Percentiles rank a stretch among this genome's conserved stretches.
These are phyloP conservation scores for Tanacetum coccineum DNA, from an alignment of 129 eudicot species.

Conservation along the genomic window DNA sequence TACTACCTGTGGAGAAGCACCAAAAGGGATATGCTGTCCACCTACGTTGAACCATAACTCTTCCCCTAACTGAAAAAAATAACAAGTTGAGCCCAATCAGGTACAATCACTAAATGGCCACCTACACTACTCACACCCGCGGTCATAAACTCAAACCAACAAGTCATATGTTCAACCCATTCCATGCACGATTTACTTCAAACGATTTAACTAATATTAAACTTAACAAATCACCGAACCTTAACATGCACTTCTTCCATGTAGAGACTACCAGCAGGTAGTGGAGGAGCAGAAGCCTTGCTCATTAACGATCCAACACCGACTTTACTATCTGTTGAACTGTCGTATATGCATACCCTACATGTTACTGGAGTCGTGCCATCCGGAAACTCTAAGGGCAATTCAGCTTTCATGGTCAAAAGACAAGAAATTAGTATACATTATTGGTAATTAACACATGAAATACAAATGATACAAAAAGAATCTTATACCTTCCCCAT, in stretches of 20 bases:
- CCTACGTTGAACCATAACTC: constrained; percentile 85
- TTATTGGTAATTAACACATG: not conserved
- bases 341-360: constrained; percentile 71
- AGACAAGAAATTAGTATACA: not conserved
- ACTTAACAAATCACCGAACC: constrained; percentile 34
- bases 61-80: constrained; percentile 62
- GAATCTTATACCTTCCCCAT: constrained; percentile 35
- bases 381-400: constrained; percentile 95
- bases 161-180: too few relatives aligned
- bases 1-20: constrained; percentile 88
- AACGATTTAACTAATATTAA: too few relatives aligned
- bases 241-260: constrained; percentile 96
- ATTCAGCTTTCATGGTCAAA: constrained; percentile 46
- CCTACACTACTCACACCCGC: too few relatives aligned
- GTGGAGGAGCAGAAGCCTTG: constrained; percentile 81
- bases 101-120: not conserved
- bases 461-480: not conserved
- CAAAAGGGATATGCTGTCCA: constrained; percentile 90
- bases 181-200: too few relatives aligned
- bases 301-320: constrained; percentile 76
- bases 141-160: too few relatives aligned
- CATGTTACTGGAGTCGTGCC: constrained; percentile 96
- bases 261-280: constrained; percentile 84
- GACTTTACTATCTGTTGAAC: constrained; percentile 66
- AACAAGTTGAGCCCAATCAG: constrained; percentile 4